Conservation (phyloP, 139 green algal species). For the Tetradesmus lagerheimii region DNA sequence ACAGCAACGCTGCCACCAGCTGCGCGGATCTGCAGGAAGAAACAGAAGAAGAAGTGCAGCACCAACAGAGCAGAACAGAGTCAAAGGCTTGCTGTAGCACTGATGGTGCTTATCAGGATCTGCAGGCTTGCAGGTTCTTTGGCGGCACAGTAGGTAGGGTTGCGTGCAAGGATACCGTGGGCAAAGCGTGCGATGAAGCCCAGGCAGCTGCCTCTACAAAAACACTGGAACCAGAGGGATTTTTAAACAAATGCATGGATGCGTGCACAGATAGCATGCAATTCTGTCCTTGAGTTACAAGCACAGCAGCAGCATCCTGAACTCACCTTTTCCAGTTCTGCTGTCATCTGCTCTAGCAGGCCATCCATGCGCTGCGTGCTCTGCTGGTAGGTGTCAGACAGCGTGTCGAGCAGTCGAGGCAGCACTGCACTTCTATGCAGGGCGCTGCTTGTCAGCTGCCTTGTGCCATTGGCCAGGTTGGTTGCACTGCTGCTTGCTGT, state of each 20-base stretch:
- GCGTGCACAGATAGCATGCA: too few species aligned
- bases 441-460: neutral
- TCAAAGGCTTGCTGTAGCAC: too few species aligned
- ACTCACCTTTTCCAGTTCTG: constrained; percentile 15
- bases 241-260: too few species aligned
- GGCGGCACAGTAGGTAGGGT: too few species aligned
- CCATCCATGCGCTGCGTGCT: constrained; percentile 32
- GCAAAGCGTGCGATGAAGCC: too few species aligned
- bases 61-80: neutral
- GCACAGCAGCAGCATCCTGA: neutral
- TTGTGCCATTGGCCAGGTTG: neutral
- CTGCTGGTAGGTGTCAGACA: constrained; percentile 15
- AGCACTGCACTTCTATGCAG: constrained; percentile 27
- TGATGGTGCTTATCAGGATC: too few species aligned
- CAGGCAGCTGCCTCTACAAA: too few species aligned
- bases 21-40: neutral
- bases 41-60: neutral
- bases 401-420: constrained; percentile 26
- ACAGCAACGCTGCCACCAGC: constrained; percentile 73
- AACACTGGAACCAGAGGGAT: too few species aligned
- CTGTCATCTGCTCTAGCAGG: constrained; percentile 27
- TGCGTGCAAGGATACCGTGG: too few species aligned
- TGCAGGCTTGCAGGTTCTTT: too few species aligned
- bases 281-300: neutral
- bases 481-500: neutral